phyloP scores from a whole-genome alignment of 768 basidiomycete species.

The Trichaptum fuscoviolaceum region DNA sequence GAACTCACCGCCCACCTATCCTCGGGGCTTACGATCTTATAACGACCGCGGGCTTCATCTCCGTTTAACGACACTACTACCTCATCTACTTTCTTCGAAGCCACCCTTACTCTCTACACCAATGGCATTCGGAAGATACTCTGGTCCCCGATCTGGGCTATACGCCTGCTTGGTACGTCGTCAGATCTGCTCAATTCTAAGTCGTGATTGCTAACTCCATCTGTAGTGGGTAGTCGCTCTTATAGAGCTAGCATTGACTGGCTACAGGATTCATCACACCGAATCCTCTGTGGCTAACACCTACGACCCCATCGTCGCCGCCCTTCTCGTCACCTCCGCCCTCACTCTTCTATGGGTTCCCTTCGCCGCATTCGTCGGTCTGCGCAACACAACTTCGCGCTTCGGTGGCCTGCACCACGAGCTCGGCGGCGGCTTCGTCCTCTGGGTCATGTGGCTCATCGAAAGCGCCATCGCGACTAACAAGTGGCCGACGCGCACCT shows the following conservation, averaged over 20 bases:
- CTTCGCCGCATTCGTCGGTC: neutral
- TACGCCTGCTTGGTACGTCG: neutral
- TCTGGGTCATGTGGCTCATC: constrained; percentile 4
- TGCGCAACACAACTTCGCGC: neutral
- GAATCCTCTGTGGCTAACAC: neutral
- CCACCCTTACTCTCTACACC: neutral
- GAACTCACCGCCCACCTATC: no score
- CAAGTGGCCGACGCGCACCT: constrained; percentile 3
- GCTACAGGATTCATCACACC: neutral
- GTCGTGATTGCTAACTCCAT: neutral
- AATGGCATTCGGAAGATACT: neutral
- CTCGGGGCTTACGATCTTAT: neutral
- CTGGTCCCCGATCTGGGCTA: neutral
- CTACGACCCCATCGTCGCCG: constrained; percentile 3
- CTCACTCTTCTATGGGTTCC: constrained; percentile 2
- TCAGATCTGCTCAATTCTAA: neutral
- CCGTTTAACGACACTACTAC: neutral
- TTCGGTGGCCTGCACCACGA: neutral
- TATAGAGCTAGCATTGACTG: neutral
- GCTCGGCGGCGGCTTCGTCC: neutral
- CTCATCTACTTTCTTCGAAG: neutral
- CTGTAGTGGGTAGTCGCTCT: neutral
- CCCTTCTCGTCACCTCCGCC: constrained; percentile 1
- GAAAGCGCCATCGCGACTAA: constrained; percentile 1
- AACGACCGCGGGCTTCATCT: neutral